Conservation (phyloP, 1,139 yeast genomes). For the Protomyces arabidopsidicola region DNA sequence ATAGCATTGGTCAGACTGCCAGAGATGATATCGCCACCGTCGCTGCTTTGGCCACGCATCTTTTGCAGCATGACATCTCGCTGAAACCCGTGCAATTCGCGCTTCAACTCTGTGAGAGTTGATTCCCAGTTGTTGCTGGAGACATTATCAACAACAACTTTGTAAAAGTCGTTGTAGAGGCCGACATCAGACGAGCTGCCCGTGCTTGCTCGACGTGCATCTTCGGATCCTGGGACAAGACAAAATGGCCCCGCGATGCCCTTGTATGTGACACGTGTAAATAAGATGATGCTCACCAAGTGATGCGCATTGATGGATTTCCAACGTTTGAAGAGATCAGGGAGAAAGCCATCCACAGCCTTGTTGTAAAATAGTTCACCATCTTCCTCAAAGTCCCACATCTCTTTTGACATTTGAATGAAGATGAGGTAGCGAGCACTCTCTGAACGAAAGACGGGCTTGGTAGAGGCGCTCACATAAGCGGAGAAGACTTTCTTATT, state of each 20-base stretch:
- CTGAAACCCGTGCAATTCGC: constrained; percentile 79
- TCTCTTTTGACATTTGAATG: constrained; percentile 84
- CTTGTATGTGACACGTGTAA: constrained; percentile 64
- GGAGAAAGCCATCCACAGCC: constrained; percentile 82
- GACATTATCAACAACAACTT: constrained; percentile 91
- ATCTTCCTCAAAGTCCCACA: constrained; percentile 97
- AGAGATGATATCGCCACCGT: constrained; percentile 36
- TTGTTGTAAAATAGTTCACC: constrained; percentile 93
- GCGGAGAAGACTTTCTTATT: constrained; percentile 54
- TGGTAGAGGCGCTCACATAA: constrained; percentile 69
- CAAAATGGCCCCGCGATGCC: constrained; percentile 22
- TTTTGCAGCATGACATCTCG: constrained; percentile 57
- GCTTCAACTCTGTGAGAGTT: constrained; percentile 79
- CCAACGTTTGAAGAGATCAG: constrained; percentile 86
- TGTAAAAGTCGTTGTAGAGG: constrained; percentile 58
- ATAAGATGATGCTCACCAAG: constrained; percentile 81
- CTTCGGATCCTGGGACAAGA: neutral
- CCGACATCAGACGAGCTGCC: constrained; percentile 1
- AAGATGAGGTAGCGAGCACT: constrained; percentile 78
- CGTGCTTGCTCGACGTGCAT: neutral
- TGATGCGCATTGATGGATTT: constrained; percentile 81
- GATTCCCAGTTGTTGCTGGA: constrained; percentile 64
- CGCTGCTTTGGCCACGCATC: constrained; percentile 5
- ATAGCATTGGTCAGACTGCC: constrained; percentile 67
- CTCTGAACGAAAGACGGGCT: constrained; percentile 80